Conservation (phyloP, 257 asterid genomes). For the Coffea eugenioides region DNA sequence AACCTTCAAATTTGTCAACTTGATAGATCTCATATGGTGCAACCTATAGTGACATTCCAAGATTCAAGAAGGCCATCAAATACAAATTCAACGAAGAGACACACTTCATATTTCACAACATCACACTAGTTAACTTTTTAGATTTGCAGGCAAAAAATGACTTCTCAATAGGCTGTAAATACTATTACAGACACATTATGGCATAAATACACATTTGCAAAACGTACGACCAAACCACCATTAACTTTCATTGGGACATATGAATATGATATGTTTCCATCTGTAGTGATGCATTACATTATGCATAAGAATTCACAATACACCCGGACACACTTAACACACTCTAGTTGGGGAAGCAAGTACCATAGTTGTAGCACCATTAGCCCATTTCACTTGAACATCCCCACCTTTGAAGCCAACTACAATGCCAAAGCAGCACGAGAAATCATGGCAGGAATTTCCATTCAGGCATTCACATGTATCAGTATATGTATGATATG, state of each 20-base stretch:
- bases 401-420: conserved; percentile 55
- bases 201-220: not conserved
- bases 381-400: conserved; percentile 86
- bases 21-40: conserved; percentile 69
- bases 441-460: conserved; percentile 26
- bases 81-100: not conserved
- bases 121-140: not conserved
- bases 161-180: not conserved
- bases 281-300: not conserved
- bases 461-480: conserved; percentile 27
- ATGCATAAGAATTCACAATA: not conserved
- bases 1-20: conserved; percentile 63
- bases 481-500: conserved; percentile 23
- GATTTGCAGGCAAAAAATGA: not conserved
- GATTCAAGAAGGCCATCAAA: not conserved
- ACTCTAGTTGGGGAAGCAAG: conserved; percentile 5
- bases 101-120: not conserved
- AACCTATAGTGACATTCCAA: conserved; percentile 44
- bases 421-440: conserved; percentile 63
- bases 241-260: not conserved
- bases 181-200: not conserved
- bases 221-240: not conserved
- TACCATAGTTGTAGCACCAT: conserved; percentile 70
- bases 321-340: not conserved
- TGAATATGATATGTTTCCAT: not conserved